Evolutionary conservation across 495 filamentous ascomycete species (phyloP), one percentile per base, ranked within the genome.

Genomic region (Cercophora scortea): DNA sequence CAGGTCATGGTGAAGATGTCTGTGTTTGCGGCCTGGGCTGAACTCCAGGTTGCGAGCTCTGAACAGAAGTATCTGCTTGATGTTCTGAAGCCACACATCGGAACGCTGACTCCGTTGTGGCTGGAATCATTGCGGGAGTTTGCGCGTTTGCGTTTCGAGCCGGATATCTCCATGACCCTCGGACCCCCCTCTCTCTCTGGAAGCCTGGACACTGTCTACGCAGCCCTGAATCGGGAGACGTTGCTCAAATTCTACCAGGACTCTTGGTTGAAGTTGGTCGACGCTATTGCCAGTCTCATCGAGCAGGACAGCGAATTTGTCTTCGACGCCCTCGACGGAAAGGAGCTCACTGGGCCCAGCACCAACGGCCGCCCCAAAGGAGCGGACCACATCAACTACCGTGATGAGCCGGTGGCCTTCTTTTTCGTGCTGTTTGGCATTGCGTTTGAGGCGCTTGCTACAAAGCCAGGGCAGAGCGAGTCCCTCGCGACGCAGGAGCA

Each of bases 401-500:
- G 93, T 16, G 92, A 96, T 62, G 94, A 99, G 63, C 93, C 93
- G 0, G 90, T 96, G 13, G 93, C 93, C 1, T 99, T 99, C 76
- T 99, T 99, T 71, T 99, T 99, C 59, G 90, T 99, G 9, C 78
- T 99, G 1, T 99, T 96, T 61, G 93, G 93, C 19, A 85, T 99
- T 51, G 90, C 90, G 0, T 95, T 97, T 57, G 93, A 99, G 68
- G 91, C 94, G 25, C 78, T 99, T 41, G 91, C 89, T 13, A 87
- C 86, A 7, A 83, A 89, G 51, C 82, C 85, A 11, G 76, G 76
- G 6, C 74, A 77, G 43, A 85, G 82, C 42, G 87, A 89, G 57
- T 80, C 81, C 0, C 72, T 89, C 33, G 80, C 81, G 5, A 82
- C 82, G 0, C 81, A 85, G 56, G 85, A 89, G 47, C 89, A 96